Evolutionary conservation across 1,139 yeast genomes (phyloP).

Genomic region (Candida smagusa): DNA sequence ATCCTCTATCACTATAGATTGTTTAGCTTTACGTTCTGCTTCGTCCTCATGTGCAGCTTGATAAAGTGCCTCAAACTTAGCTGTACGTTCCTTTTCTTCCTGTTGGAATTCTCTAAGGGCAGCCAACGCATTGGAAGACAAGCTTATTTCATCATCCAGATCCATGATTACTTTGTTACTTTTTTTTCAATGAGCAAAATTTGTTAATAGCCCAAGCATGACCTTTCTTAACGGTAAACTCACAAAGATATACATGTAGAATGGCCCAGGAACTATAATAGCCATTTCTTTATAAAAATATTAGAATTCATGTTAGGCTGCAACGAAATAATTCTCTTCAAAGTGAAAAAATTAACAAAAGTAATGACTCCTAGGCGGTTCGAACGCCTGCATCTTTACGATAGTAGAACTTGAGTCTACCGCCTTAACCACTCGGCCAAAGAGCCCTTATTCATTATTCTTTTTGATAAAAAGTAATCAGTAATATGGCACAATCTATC

Average conservation of each 20-base stretch:
- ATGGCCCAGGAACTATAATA: background rate
- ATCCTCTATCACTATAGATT: constrained; percentile 46
- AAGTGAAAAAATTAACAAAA: no score
- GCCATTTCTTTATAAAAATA: no score
- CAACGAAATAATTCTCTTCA: no score
- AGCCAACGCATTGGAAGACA: constrained; percentile 72
- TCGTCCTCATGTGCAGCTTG: constrained; percentile 48
- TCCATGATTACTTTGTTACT: constrained; percentile 17
- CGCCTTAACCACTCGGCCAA: constrained; percentile 10
- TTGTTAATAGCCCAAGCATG: no score
- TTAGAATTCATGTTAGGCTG: no score
- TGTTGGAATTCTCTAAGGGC: constrained; percentile 69
- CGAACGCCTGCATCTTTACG: constrained; percentile 9
- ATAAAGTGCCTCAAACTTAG: constrained; percentile 57
- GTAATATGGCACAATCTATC: no score
- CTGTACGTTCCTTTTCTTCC: constrained; percentile 61
- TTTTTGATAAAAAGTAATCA: no score
- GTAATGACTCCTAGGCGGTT: constrained; percentile 8
- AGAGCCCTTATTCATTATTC: no score
- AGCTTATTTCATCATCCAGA: constrained; percentile 41
- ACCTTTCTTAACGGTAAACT: no score
- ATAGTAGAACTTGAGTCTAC: constrained; percentile 9
- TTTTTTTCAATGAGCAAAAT: background rate
- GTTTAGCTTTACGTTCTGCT: constrained; percentile 32
- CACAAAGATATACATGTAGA: no score